Evolutionary conservation across 2,329 filamentous ascomycete genomes (phyloP), one percentile per base, ranked within the genome.

Genomic region (Diplodia scrobiculata): DNA sequence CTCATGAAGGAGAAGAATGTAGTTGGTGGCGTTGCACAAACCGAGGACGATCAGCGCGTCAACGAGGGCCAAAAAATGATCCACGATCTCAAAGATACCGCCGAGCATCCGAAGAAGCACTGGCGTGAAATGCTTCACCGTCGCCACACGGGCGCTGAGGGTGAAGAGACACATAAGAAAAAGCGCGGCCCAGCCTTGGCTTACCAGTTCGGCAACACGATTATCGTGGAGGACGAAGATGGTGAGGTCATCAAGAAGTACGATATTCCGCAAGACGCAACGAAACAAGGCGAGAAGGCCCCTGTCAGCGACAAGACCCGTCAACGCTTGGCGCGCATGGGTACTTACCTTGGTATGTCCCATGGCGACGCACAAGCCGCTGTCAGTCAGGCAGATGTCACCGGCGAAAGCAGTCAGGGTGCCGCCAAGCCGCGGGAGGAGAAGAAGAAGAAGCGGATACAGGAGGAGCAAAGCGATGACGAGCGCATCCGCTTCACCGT

Each of bases 241-340:
- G 91, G 91, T 51, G 91, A 96, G 75, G 91, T 96, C 36, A 85
- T 96, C 74, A 93, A 93, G 80, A 89, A 91, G 66, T 93, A 92
- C 73, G 88, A 93, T 69, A 84, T 94, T 32, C 88, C 89, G 0
- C 79, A 83, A 0, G 77, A 85, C 4, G 70, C 73, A 29, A 86
- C 83, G 68, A 75, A 73, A 25, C 71, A 68, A 13, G 69, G 73
- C 32, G 71, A 73, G 32, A 71, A 68, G 52, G 70, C 67, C 32
- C 72, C 74, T 14, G 72, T 76, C 69, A 71, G 72, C 65, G 79
- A 68, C 48, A 78, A 66, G 69, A 80, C 73, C 70, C 78, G 76
- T 67, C 79, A 83, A 66, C 81, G 68, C 69, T 72, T 78, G 76
- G 81, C 75, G 68, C 81, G 71, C 73, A 83, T 76, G 88, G 86